Evolutionary conservation across 1,284 basidiomycete genomes (phyloP).

Genomic region (Naganishia sp.): DNA sequence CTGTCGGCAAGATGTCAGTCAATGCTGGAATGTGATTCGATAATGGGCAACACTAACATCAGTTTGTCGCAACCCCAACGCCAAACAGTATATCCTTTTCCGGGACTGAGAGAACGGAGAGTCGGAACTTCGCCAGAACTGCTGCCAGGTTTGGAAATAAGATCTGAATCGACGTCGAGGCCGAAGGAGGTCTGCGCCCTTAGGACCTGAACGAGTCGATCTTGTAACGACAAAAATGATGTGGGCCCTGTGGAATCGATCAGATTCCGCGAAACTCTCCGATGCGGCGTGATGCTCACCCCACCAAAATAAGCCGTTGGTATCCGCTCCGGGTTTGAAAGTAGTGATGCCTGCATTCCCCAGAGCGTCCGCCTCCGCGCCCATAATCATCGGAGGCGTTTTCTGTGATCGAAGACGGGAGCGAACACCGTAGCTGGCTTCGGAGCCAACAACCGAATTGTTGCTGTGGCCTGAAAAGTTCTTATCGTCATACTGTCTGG

Average conservation of each 20-base stretch:
- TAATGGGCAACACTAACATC: neutral
- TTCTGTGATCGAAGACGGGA: conserved; percentile 5
- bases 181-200: conserved; percentile 7
- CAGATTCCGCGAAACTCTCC: neutral
- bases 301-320: conserved; percentile 23
- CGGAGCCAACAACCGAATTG: neutral
- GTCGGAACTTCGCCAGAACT: neutral
- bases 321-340: conserved; percentile 7
- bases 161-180: neutral
- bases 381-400: conserved; percentile 11
- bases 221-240: conserved; percentile 17
- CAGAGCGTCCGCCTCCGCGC: conserved; percentile 19
- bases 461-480: neutral
- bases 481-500: neutral
- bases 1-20: neutral
- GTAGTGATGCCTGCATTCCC: conserved; percentile 30
- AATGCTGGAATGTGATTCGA: neutral
- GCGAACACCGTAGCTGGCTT: neutral
- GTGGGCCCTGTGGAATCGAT: conserved; percentile 3
- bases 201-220: conserved; percentile 21
- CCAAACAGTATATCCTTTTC: conserved; percentile 11
- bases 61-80: conserved; percentile 22
- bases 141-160: neutral
- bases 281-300: conserved; percentile 5
- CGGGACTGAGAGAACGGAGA: neutral